Percentiles rank a stretch among this genome's conserved stretches.
phyloP scores from a whole-genome alignment of 352 stramenopile species.

The Phytopythium kandeliae region DNA sequence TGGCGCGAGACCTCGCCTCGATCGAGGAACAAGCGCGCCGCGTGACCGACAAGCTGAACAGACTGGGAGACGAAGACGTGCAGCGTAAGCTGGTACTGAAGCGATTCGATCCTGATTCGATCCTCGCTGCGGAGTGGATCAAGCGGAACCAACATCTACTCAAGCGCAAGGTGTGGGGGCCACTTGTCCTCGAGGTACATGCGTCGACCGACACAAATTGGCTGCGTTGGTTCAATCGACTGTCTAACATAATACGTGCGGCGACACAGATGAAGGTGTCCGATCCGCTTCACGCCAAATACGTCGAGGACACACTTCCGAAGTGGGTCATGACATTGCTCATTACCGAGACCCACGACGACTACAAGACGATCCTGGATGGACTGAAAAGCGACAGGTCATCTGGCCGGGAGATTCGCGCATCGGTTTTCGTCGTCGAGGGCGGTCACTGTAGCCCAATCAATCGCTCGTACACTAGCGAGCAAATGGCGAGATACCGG shows the following conservation, averaged over 20 bases:
- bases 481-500: conserved; percentile 47
- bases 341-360: conserved; percentile 72
- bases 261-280: conserved; percentile 65
- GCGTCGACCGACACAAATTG: no score
- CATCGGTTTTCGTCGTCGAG: conserved; percentile 66
- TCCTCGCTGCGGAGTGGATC: conserved; percentile 74
- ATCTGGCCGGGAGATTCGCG: conserved; percentile 44
- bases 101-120: conserved; percentile 57
- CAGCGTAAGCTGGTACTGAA: conserved; percentile 59
- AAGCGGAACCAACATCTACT: conserved; percentile 61
- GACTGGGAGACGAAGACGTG: conserved; percentile 71
- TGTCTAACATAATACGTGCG: not conserved
- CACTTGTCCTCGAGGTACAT: conserved; percentile 70
- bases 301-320: conserved; percentile 77
- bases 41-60: conserved; percentile 44
- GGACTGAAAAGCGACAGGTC: conserved; percentile 45
- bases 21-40: conserved; percentile 51
- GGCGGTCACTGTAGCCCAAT: conserved; percentile 40
- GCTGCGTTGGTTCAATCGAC: no score
- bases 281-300: conserved; percentile 74
- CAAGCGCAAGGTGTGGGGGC: conserved; percentile 76
- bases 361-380: conserved; percentile 74
- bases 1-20: conserved; percentile 34
- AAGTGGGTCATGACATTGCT: conserved; percentile 74
- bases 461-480: conserved; percentile 48